A percentile compares a stretch with the other conserved stretches of the same genome.
Conservation (phyloP, 2,329 filamentous ascomycete genomes). For the Botrytis elliptica region DNA sequence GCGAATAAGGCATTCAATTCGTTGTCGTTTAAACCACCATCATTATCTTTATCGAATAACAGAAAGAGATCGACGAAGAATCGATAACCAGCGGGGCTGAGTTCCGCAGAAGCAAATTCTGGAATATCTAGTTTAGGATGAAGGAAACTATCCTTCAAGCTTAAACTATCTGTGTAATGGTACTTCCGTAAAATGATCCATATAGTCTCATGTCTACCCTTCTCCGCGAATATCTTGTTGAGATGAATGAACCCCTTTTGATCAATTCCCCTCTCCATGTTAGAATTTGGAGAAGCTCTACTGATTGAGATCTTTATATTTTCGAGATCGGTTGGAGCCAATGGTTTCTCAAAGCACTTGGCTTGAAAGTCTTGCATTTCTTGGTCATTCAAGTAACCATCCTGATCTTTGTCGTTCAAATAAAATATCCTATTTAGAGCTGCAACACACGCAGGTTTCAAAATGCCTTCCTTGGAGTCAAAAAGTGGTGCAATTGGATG, state of each 20-base stretch:
- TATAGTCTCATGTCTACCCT: slow-evolving; percentile 95
- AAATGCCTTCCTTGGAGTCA: slow-evolving; percentile 84
- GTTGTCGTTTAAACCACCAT: slow-evolving; percentile 83
- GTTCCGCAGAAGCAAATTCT: slow-evolving; percentile 85
- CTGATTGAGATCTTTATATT: slow-evolving; percentile 89
- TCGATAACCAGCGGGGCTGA: slow-evolving; percentile 90
- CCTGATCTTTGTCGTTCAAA: slow-evolving; percentile 92
- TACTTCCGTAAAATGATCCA: slow-evolving; percentile 97
- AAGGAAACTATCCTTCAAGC: slow-evolving; percentile 84
- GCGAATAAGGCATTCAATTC: slow-evolving; percentile 87
- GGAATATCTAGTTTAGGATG: slow-evolving; percentile 94
- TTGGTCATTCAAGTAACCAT: slow-evolving; percentile 83
- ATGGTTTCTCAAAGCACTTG: slow-evolving; percentile 86
- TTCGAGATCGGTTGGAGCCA: slow-evolving; percentile 76
- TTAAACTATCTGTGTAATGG: slow-evolving; percentile 93
- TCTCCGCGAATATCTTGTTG: slow-evolving; percentile 95
- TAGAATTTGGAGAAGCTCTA: slow-evolving; percentile 62
- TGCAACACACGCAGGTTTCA: slow-evolving; percentile 86
- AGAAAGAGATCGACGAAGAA: slow-evolving; percentile 98
- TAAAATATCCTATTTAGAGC: slow-evolving; percentile 92
- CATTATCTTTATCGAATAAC: slow-evolving; percentile 95
- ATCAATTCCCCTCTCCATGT: slow-evolving; percentile 71
- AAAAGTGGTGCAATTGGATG: slow-evolving; percentile 96
- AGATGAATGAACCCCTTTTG: slow-evolving; percentile 81
- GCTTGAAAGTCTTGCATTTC: slow-evolving; percentile 90